Evolutionary conservation across 1,284 basidiomycete species (phyloP).

Genomic region (Ceratobasidium sp.): DNA sequence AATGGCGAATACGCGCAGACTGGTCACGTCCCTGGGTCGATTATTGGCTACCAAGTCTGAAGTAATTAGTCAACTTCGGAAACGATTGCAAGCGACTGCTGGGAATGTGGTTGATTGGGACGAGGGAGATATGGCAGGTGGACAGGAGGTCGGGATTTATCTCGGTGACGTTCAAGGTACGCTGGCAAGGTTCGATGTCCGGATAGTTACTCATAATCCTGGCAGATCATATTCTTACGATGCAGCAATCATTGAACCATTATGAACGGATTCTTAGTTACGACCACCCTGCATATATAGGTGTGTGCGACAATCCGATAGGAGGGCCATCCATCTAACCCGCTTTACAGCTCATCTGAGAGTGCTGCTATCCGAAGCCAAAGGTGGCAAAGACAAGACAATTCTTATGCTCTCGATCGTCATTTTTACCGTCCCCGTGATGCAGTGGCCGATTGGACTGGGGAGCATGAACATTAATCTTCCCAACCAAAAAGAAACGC

Average conservation of each 20-base stretch:
- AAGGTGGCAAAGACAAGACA: slow-evolving; percentile 68
- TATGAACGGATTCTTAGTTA: slow-evolving; percentile 89
- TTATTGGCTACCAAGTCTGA: slow-evolving; percentile 83
- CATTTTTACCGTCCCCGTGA: slow-evolving; percentile 71
- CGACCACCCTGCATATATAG: slow-evolving; percentile 79
- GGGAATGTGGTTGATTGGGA: slow-evolving; percentile 27
- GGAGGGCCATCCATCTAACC: neutral
- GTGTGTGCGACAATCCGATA: neutral
- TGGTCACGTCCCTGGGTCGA: slow-evolving; percentile 83
- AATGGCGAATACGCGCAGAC: slow-evolving; percentile 80
- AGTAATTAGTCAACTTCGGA: slow-evolving; percentile 80
- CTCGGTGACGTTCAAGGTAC: slow-evolving; percentile 91
- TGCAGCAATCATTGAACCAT: slow-evolving; percentile 86
- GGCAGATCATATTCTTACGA: slow-evolving; percentile 86
- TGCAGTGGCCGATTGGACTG: slow-evolving; percentile 51
- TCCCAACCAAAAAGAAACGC: slow-evolving; percentile 17
- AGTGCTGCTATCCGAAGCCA: slow-evolving; percentile 64
- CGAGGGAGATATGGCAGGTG: slow-evolving; percentile 36
- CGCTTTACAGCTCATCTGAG: slow-evolving; percentile 68
- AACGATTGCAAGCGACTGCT: slow-evolving; percentile 59
- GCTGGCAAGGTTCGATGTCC: slow-evolving; percentile 38
- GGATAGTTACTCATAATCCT: neutral
- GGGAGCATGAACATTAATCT: slow-evolving; percentile 57
- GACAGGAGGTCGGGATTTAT: slow-evolving; percentile 79
- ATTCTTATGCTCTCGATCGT: slow-evolving; percentile 73